These are phyloP conservation scores for Limonium bicolor DNA, from an alignment of 148 eudicot species.

Conservation along the genomic window DNA sequence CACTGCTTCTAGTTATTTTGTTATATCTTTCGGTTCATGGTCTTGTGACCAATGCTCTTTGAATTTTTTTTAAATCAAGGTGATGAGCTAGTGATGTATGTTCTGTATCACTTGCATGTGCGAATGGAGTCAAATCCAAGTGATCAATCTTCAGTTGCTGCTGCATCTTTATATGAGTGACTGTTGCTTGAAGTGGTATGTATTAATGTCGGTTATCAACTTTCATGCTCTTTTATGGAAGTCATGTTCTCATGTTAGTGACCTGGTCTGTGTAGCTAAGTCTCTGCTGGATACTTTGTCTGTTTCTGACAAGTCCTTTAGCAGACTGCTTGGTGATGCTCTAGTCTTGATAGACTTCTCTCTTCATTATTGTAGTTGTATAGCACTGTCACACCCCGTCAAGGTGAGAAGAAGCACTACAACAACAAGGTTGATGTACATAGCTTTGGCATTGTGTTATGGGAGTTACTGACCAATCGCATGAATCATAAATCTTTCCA, in stretches of 20 bases:
- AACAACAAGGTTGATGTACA: constrained; percentile 97
- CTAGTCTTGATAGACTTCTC: constrained; percentile 25
- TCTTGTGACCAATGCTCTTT: too few relatives aligned
- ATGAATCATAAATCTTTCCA: too few relatives aligned
- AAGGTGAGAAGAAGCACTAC: constrained; percentile 96
- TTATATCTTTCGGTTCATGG: too few relatives aligned
- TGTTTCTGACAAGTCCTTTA: constrained; percentile 81
- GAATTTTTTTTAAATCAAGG: too few relatives aligned
- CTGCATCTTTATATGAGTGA: constrained; percentile 64
- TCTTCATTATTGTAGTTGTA: constrained; percentile 43
- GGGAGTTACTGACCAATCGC: constrained; percentile 87
- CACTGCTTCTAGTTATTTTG: too few relatives aligned
- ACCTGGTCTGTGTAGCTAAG: too few relatives aligned
- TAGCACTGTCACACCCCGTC: constrained; percentile 89
- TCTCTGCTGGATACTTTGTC: constrained; percentile 70
- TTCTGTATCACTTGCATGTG: constrained; percentile 58
- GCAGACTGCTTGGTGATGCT: constrained; percentile 90
- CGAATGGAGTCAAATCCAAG: constrained; percentile 29
- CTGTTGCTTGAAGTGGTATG: constrained; percentile 84
- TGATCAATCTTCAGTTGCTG: constrained; percentile 36
- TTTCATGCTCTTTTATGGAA: neutral
- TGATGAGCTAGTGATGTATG: constrained; percentile 92
- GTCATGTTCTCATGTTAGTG: constrained; percentile 9
- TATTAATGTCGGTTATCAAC: constrained; percentile 8
- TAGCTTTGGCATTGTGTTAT: constrained; percentile 88